A percentile compares a stretch with the other conserved stretches of the same genome.
These are phyloP conservation scores for Trichoderma koningiopsis DNA, from an alignment of 2,329 filamentous ascomycete species.

Conservation along the genomic window DNA sequence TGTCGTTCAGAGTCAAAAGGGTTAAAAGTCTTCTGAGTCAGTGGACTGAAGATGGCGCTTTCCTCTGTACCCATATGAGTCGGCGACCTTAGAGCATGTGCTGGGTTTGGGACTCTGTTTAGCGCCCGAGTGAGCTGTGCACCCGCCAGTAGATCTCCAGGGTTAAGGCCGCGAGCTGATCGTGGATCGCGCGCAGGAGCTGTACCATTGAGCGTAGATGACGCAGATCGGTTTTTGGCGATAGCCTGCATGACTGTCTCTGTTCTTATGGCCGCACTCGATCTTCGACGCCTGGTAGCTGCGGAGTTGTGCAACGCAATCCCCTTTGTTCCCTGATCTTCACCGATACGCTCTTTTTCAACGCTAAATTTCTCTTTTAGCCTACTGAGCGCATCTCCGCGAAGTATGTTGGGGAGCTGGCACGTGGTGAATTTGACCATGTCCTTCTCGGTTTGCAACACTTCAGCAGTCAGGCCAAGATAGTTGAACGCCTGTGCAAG, in stretches of 20 bases:
- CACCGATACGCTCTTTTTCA: slow-evolving; percentile 79
- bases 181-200: slow-evolving; percentile 45
- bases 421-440: slow-evolving; percentile 93
- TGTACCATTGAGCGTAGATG: slow-evolving; percentile 47
- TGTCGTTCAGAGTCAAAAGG: slow-evolving; percentile 58
- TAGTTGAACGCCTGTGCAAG: slow-evolving; percentile 94
- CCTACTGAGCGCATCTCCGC: slow-evolving; percentile 78
- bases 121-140: slow-evolving; percentile 66
- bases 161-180: slow-evolving; percentile 57
- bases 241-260: slow-evolving; percentile 75
- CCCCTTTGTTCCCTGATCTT: slow-evolving; percentile 80
- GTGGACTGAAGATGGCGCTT: slow-evolving; percentile 43
- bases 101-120: slow-evolving; percentile 27
- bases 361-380: slow-evolving; percentile 90
- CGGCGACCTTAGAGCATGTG: slow-evolving; percentile 26
- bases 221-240: slow-evolving; percentile 50
- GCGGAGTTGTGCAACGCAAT: slow-evolving; percentile 89
- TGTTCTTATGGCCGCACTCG: slow-evolving; percentile 74
- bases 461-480: slow-evolving; percentile 86
- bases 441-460: slow-evolving; percentile 86
- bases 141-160: slow-evolving; percentile 80
- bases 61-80: slow-evolving; percentile 38
- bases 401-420: slow-evolving; percentile 86
- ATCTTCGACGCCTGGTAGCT: slow-evolving; percentile 66
- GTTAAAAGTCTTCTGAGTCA: slow-evolving; percentile 55